Evolutionary conservation across 192 early-diverging fungal genomes (phyloP).

Genomic region (Coemansia sp.): DNA sequence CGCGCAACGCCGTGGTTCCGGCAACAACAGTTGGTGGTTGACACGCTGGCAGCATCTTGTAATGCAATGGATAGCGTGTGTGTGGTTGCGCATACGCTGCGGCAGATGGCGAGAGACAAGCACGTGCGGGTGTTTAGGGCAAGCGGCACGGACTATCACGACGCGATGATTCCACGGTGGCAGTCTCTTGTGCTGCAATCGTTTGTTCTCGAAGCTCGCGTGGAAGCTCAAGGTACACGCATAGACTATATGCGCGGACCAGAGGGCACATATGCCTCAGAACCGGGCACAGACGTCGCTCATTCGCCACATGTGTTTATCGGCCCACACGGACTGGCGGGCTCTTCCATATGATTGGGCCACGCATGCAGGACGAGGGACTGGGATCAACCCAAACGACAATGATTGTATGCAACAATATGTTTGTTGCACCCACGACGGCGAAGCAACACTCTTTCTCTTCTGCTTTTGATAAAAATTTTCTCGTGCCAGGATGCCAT

Average conservation of each 20-base stretch:
- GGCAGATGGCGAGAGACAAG: constrained; percentile 11
- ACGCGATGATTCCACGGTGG: constrained; percentile 50
- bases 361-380: neutral
- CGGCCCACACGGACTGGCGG: neutral
- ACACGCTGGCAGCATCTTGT: constrained; percentile 25
- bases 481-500: neutral
- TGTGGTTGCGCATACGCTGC: constrained; percentile 26
- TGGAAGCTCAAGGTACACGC: too few species aligned
- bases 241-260: too few species aligned
- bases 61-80: constrained; percentile 16
- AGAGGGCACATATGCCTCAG: too few species aligned
- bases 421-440: too few species aligned
- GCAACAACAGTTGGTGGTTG: constrained; percentile 39
- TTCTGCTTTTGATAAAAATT: neutral
- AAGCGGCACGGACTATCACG: constrained; percentile 15
- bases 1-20: constrained; percentile 46
- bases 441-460: neutral
- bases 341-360: neutral
- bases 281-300: neutral
- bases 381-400: too few species aligned
- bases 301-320: neutral
- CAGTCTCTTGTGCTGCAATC: constrained; percentile 17
- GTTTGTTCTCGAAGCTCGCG: constrained; percentile 29
- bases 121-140: constrained; percentile 10
- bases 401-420: too few species aligned